Evolutionary conservation across 2,329 filamentous ascomycete species (phyloP), one percentile per base, ranked within the genome.

Genomic region (Fusarium subglutinans): DNA sequence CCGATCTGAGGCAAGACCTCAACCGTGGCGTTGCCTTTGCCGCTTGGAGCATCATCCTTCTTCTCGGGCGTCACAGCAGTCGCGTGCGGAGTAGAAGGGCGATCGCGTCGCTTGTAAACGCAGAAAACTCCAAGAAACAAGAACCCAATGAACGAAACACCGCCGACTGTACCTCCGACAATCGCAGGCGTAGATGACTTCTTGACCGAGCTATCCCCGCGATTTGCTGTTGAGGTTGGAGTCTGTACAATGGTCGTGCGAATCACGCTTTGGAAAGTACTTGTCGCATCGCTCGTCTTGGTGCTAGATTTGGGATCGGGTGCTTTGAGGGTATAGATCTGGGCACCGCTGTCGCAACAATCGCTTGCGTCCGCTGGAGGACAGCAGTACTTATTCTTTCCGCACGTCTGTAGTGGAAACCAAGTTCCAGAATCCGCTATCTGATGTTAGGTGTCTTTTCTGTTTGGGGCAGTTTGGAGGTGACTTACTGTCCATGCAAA

Each of bases 311-410:
- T 33, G 2, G 64, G 56, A 8, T 66, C 48, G 6, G 69, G 63
- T n/a, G 63, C 65, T 12, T 58, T 17, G n/a, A 77, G 74, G 2
- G 62, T 72, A 40, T 68, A 70, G 12, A 75, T 60, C 20, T 68
- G 37, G 5, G 75, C 63, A 4, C 75, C 75, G 18, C 55, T 75
- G 3, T 66, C 67, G 33, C 75, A 77, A 22, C 75, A 77, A 12
- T 69, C 60, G 12, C 26, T 51, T 30, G 66, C 66, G 28, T 66
- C 38, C 20, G 63, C 65, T 2, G 70, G 53, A 3, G 75, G 75
- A 8, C 75, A 77, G 40, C 75, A 77, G 40, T 77, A 77, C 11
- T 77, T 41, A n/a, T 77, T 77, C 20, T 61, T 69, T 12, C 62
- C 72, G 17, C 75, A 77, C 3, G 67, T 65, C 18, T 59, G 40